These are phyloP conservation scores for Helminthosporium solani DNA, from an alignment of 2,329 filamentous ascomycete species.

Conservation along the genomic window DNA sequence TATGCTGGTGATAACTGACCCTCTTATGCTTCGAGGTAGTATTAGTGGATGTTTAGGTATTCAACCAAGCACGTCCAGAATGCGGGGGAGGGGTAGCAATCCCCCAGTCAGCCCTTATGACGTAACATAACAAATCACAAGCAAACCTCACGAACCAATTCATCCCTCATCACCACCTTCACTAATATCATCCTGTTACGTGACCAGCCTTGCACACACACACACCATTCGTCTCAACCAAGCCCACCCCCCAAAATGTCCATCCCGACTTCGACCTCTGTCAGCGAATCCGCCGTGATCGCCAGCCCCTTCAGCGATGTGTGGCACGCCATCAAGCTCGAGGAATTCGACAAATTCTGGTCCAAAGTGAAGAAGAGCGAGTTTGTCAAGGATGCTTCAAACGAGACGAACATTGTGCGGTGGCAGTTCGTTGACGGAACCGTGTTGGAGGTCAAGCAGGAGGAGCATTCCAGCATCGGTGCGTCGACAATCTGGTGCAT, in stretches of 20 bases:
- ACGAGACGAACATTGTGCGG: conserved; percentile 67
- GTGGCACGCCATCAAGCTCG: conserved; percentile 75
- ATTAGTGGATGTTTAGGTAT: no score
- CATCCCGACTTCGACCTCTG: conserved; percentile 67
- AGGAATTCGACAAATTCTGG: conserved; percentile 69
- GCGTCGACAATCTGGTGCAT: no score
- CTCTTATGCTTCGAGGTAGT: no score
- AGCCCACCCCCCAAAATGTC: conserved; percentile 33
- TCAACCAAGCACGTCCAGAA: conserved; percentile 15
- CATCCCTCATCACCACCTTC: no score
- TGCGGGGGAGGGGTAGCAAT: conserved; percentile 27
- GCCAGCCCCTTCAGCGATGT: conserved; percentile 64
- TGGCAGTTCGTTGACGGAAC: conserved; percentile 73
- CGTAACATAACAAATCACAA: conserved; percentile 2
- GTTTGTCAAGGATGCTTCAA: conserved; percentile 61
- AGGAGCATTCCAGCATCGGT: conserved; percentile 64
- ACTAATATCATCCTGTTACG: no score
- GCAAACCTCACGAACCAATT: background rate
- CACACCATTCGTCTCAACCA: no score
- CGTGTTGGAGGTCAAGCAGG: conserved; percentile 70
- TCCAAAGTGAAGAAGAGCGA: conserved; percentile 62
- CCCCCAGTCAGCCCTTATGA: conserved; percentile 3
- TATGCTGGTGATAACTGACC: no score
- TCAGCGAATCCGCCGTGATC: conserved; percentile 68
- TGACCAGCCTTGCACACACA: no score